Conservation (phyloP, 140 eudicot species). For the Erigeron philadelphicus region DNA sequence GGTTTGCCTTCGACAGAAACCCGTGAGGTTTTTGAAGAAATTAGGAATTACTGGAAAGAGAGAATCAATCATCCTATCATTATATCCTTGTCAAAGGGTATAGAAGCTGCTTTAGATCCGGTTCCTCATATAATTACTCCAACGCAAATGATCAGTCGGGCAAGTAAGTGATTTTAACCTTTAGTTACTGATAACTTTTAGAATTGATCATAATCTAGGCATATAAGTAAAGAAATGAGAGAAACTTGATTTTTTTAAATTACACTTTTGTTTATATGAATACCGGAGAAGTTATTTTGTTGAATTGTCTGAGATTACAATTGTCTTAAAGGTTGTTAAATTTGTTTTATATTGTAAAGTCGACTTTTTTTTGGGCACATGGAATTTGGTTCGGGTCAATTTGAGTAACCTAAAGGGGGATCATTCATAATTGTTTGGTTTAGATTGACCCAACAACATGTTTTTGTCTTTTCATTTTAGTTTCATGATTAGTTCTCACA, state of each 20-base stretch:
- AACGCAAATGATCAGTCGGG: slow-evolving; percentile 74
- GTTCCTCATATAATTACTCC: slow-evolving; percentile 86
- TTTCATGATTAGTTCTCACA: not conserved
- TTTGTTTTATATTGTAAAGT: not conserved
- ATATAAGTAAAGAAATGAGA: not conserved
- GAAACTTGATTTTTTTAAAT: not conserved
- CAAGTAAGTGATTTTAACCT: slow-evolving; percentile 47
- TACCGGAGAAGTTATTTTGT: not conserved
- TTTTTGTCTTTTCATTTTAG: not conserved
- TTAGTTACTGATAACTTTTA: not conserved
- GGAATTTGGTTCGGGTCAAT: not conserved
- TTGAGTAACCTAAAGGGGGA: too few relatives aligned
- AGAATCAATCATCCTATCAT: slow-evolving; percentile 60
- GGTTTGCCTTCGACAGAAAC: slow-evolving; percentile 82
- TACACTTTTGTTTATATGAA: slow-evolving; percentile 1
- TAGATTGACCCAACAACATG: not conserved
- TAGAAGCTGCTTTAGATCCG: slow-evolving; percentile 78
- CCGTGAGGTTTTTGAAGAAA: slow-evolving; percentile 72
- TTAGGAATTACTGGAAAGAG: slow-evolving; percentile 80
- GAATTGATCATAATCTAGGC: slow-evolving; percentile 1
- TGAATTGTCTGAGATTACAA: not conserved
- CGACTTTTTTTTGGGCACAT: not conserved
- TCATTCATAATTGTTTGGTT: too few relatives aligned
- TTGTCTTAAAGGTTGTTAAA: not conserved
- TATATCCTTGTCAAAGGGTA: slow-evolving; percentile 84